A percentile compares a stretch with the other conserved stretches of the same genome.
These are phyloP conservation scores for Alliaria petiolata DNA, from an alignment of 345 rosid genomes.

Conservation along the genomic window DNA sequence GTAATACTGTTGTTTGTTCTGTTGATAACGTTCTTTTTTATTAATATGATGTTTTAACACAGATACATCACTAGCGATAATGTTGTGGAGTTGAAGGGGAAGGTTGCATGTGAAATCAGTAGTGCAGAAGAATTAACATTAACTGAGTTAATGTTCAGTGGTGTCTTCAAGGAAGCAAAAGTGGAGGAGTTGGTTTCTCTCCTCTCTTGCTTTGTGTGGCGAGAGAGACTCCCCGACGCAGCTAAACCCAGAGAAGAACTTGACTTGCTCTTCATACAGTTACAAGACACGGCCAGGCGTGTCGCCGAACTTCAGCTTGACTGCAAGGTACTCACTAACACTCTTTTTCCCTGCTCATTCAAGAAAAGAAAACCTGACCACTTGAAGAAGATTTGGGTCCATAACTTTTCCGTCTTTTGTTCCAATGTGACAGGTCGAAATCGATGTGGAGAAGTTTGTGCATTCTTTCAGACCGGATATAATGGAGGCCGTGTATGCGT, in stretches of 20 bases:
- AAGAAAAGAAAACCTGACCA: background rate
- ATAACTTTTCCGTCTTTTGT: conserved; percentile 1
- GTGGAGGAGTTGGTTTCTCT: conserved; percentile 93
- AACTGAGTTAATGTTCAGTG: conserved; percentile 93
- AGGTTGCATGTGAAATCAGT: conserved; percentile 89
- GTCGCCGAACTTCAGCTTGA: conserved; percentile 90
- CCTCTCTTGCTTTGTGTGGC: conserved; percentile 98
- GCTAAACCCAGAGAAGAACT: conserved; percentile 94
- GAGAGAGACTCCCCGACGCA: conserved; percentile 84
- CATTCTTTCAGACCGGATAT: conserved; percentile 89
- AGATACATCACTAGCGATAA: conserved; percentile 69
- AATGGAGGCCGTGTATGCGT: conserved; percentile 97
- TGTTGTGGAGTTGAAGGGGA: conserved; percentile 83
- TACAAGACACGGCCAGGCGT: conserved; percentile 85
- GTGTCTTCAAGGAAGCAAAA: conserved; percentile 73
- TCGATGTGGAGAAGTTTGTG: conserved; percentile 76
- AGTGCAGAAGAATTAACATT: conserved; percentile 94
- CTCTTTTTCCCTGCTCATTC: background rate
- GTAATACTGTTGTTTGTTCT: background rate
- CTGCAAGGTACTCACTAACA: conserved; percentile 64
- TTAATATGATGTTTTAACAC: no score
- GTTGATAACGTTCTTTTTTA: background rate
- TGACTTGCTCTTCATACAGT: conserved; percentile 74
- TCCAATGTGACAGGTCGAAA: conserved; percentile 72
- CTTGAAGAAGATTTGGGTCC: background rate